These are phyloP conservation scores for Huiozyma sinensis DNA, from an alignment of 805 yeast species.

Conservation along the genomic window DNA sequence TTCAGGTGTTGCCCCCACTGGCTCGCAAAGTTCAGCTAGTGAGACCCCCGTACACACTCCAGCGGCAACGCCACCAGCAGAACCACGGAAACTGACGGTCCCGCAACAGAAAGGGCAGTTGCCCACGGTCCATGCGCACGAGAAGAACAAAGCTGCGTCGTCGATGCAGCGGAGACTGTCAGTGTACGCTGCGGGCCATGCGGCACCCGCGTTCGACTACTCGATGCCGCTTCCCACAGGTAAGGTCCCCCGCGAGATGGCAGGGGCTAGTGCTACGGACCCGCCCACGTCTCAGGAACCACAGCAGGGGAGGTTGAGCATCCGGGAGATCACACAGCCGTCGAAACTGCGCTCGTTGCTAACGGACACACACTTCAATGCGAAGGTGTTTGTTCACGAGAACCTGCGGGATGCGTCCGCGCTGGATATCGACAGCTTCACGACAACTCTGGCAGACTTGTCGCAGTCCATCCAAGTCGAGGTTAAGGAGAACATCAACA, in stretches of 20 bases:
- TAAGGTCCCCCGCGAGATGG: background rate
- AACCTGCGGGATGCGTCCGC: slow-evolving; percentile 59
- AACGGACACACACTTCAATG: slow-evolving; percentile 35
- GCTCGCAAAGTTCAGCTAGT: background rate
- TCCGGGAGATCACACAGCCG: slow-evolving; percentile 2
- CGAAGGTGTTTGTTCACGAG: slow-evolving; percentile 36
- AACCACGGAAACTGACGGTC: slow-evolving; percentile 1
- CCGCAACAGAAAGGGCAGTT: slow-evolving; percentile 9
- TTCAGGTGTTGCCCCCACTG: background rate
- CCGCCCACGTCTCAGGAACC: background rate
- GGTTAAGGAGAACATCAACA: slow-evolving; percentile 47
- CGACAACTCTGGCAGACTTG: slow-evolving; percentile 41
- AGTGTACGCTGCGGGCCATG: slow-evolving; percentile 27
- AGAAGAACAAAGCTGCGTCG: slow-evolving; percentile 31
- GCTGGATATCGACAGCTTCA: slow-evolving; percentile 59
- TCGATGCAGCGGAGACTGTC: slow-evolving; percentile 38
- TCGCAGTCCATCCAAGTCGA: slow-evolving; percentile 43
- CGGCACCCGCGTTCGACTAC: slow-evolving; percentile 23
- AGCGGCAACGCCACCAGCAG: background rate
- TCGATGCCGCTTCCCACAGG: slow-evolving; percentile 15
- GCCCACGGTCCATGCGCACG: slow-evolving; percentile 28
- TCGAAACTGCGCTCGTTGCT: slow-evolving; percentile 23
- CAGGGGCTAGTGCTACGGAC: background rate
- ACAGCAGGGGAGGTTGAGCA: background rate
- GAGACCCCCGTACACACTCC: background rate